Conservation (phyloP, 1,139 yeast genomes). For the Kurtzmaniella quercitrusa region DNA sequence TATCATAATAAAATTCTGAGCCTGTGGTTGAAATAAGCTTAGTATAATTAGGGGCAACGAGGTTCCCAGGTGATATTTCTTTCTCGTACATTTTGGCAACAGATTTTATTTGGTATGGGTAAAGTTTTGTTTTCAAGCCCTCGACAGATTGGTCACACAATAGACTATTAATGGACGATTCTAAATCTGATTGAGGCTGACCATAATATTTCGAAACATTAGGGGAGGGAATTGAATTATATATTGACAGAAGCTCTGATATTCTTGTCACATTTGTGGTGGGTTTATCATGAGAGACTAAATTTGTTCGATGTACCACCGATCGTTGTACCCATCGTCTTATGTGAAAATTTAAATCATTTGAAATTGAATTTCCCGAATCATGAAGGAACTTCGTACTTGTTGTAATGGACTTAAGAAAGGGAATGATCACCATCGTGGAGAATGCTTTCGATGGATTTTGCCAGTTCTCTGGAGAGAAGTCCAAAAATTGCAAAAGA, state of each 20-base stretch:
- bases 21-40: conserved; percentile 20
- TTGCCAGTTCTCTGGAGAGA: conserved; percentile 19
- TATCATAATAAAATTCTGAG: conserved; percentile 32
- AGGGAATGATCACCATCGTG: neutral
- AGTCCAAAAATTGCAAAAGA: conserved; percentile 37
- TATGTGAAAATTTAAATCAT: conserved; percentile 4
- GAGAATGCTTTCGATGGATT: neutral
- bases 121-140: conserved; percentile 50
- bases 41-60: conserved; percentile 43
- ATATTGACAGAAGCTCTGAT: conserved; percentile 4
- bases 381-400: no score
- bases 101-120: conserved; percentile 56
- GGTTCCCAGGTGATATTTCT: conserved; percentile 35
- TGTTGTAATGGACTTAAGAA: no score
- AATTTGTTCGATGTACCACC: neutral
- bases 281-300: neutral
- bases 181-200: conserved; percentile 6
- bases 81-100: conserved; percentile 54
- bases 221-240: conserved; percentile 8
- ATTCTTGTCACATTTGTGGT: neutral
- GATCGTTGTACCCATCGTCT: conserved; percentile 3
- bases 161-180: conserved; percentile 11
- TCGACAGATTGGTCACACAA: conserved; percentile 15
- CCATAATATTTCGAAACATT: neutral
- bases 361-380: no score